phyloP scores from a whole-genome alignment of 2,329 filamentous ascomycete genomes.

The Sclerotinia nivalis region DNA sequence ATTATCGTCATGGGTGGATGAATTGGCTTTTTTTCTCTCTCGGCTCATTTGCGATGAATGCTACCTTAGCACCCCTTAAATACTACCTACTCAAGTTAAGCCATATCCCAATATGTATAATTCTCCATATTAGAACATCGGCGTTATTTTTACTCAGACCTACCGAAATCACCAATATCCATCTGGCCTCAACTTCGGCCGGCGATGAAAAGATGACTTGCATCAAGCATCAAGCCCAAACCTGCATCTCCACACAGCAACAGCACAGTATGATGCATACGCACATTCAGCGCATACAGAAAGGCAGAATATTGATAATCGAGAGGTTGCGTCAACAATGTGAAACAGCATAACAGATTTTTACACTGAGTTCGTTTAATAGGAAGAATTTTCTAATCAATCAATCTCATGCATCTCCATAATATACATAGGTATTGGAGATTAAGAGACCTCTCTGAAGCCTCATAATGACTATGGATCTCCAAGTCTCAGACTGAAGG shows the following conservation, averaged over 20 bases:
- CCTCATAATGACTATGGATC: constrained; percentile 15
- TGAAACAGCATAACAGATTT: constrained; percentile 20
- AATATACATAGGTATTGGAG: constrained; percentile 13
- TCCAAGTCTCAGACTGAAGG: constrained; percentile 15
- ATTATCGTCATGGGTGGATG: constrained; percentile 6
- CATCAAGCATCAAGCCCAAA: constrained; percentile 24
- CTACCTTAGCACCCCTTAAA: neutral
- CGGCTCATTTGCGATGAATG: neutral
- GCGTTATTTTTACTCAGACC: constrained; percentile 10
- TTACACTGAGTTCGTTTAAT: constrained; percentile 2
- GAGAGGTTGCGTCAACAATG: constrained; percentile 15
- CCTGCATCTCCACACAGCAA: constrained; percentile 17
- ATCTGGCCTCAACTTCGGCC: constrained; percentile 20
- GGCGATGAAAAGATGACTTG: constrained; percentile 24
- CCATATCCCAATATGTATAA: constrained; percentile 2
- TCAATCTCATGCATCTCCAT: constrained; percentile 21
- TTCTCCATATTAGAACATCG: constrained; percentile 9
- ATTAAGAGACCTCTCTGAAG: constrained; percentile 20
- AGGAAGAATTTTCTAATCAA: neutral
- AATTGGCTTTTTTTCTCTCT: neutral
- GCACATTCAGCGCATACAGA: constrained; percentile 25
- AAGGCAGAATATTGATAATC: constrained; percentile 14
- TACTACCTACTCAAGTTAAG: constrained; percentile 18
- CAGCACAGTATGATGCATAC: constrained; percentile 20
- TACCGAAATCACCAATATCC: constrained; percentile 4